These are phyloP conservation scores for Amanita exitialis DNA, from an alignment of 768 basidiomycete genomes.

Conservation along the genomic window DNA sequence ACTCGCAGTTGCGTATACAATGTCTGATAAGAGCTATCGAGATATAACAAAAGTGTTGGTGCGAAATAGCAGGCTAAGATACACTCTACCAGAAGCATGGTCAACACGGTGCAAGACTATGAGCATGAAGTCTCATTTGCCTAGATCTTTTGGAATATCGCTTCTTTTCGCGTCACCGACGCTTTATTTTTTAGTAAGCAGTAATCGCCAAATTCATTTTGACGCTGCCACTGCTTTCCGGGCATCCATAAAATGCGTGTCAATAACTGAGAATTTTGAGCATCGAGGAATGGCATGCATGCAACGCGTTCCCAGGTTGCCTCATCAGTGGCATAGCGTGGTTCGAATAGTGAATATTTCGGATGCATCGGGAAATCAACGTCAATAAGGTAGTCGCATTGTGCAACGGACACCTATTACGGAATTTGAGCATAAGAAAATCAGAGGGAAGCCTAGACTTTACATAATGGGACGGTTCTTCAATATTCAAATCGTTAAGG, in stretches of 20 bases:
- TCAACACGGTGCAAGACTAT: not conserved
- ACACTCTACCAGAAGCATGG: not conserved
- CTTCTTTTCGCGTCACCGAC: conserved; percentile 26
- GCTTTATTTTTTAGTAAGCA: conserved; percentile 69
- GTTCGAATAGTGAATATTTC: conserved; percentile 46
- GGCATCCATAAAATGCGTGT: conserved; percentile 81
- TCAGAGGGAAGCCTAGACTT: conserved; percentile 10
- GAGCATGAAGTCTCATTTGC: not conserved
- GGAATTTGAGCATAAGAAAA: not conserved
- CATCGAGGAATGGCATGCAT: conserved; percentile 82
- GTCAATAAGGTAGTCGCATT: conserved; percentile 89
- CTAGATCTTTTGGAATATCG: conserved; percentile 7
- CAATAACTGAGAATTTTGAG: conserved; percentile 56
- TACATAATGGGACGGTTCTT: conserved; percentile 73
- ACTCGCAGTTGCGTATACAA: too few species aligned
- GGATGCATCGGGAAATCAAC: conserved; percentile 76
- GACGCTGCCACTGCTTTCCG: conserved; percentile 50
- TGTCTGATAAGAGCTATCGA: too few species aligned
- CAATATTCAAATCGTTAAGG: conserved; percentile 84
- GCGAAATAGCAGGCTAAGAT: too few species aligned
- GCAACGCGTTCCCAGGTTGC: conserved; percentile 72
- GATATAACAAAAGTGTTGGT: too few species aligned
- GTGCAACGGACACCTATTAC: conserved; percentile 51
- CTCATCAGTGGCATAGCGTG: conserved; percentile 63
- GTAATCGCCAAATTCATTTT: conserved; percentile 83